phyloP scores from a whole-genome alignment of 208 protist species.

The Wallacemonas rigidus region DNA sequence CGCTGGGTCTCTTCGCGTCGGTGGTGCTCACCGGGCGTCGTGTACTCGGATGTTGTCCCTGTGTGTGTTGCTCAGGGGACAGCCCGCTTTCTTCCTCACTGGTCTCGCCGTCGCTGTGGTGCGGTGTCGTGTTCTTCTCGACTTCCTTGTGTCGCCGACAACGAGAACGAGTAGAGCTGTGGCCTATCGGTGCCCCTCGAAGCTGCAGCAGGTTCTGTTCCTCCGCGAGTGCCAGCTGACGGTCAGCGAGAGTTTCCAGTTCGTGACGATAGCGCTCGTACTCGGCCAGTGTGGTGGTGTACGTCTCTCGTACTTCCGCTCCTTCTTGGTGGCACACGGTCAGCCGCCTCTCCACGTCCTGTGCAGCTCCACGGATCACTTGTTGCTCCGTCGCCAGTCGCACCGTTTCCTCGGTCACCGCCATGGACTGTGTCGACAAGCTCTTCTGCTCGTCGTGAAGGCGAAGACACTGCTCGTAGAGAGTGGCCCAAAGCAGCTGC shows the following conservation, averaged over 20 bases:
- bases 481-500: constrained; percentile 14
- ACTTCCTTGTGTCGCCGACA: neutral
- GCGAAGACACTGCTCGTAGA: constrained; percentile 11
- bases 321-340: constrained; percentile 20
- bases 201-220: constrained; percentile 22
- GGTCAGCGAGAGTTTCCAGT: constrained; percentile 15
- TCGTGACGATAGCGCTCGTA: constrained; percentile 5
- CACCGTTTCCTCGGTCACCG: constrained; percentile 23
- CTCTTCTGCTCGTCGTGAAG: constrained; percentile 24
- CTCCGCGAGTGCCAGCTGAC: constrained; percentile 28
- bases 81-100: constrained; percentile 15
- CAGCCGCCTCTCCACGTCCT: constrained; percentile 15
- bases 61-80: constrained; percentile 2
- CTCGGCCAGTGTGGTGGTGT: constrained; percentile 15
- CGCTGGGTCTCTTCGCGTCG: neutral
- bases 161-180: too few species aligned
- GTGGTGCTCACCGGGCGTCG: neutral
- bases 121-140: neutral
- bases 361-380: constrained; percentile 27
- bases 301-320: constrained; percentile 16
- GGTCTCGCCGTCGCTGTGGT: neutral
- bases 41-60: neutral
- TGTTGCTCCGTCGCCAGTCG: constrained; percentile 29
- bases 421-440: constrained; percentile 1
- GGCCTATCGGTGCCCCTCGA: neutral